phyloP scores from a whole-genome alignment of 75 land plant genomes.

The Adiantum capillusveneris region DNA sequence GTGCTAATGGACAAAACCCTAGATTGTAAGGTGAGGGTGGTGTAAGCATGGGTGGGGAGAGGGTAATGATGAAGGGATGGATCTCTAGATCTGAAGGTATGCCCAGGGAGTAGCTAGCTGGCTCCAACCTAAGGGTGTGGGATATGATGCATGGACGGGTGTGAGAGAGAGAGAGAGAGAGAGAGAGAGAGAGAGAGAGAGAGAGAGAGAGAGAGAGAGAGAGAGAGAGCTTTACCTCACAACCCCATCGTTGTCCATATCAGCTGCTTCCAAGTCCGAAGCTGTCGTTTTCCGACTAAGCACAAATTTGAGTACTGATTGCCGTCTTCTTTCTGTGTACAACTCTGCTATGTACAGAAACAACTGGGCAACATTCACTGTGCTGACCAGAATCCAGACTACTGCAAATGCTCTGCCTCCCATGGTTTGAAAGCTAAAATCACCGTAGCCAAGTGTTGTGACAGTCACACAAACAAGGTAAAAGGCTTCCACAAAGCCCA shows the following conservation, averaged over 20 bases:
- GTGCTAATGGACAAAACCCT: no score
- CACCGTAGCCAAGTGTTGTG: constrained; percentile 93
- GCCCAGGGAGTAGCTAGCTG: no score
- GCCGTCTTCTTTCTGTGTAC: constrained; percentile 44
- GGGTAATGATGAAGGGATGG: no score
- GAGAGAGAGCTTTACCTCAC: constrained; percentile 44
- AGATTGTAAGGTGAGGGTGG: no score
- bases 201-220: constrained; percentile 2
- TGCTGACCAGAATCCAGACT: constrained; percentile 76
- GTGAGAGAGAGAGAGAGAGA: no score
- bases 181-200: no score
- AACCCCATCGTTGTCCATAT: constrained; percentile 64
- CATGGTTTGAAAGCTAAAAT: constrained; percentile 60
- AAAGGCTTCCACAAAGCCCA: constrained; percentile 63
- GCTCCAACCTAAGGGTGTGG: no score
- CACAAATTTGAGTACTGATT: constrained; percentile 55
- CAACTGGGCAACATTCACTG: constrained; percentile 67
- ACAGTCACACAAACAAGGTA: constrained; percentile 88
- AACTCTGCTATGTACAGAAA: constrained; percentile 66
- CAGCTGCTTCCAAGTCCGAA: constrained; percentile 77
- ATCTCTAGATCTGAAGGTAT: no score
- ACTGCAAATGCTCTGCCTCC: constrained; percentile 69
- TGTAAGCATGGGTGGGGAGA: no score
- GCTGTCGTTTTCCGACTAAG: constrained; percentile 48
- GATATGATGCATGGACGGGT: no score